Conservation (phyloP, 306 rosid species). For the Gillenia trifoliata region DNA sequence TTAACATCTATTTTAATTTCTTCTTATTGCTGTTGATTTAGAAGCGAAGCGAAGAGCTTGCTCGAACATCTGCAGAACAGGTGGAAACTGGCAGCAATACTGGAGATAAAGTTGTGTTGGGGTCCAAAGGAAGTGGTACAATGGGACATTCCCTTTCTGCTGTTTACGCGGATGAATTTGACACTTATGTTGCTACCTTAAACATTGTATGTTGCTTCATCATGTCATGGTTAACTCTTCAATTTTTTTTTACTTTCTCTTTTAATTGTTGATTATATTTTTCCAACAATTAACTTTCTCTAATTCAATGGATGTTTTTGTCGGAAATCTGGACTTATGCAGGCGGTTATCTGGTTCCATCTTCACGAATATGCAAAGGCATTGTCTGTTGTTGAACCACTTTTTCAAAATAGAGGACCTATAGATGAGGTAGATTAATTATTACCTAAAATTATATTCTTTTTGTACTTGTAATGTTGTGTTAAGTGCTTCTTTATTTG, state of each 20-base stretch:
- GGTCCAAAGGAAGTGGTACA: constrained; percentile 60
- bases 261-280: neutral
- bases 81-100: constrained; percentile 43
- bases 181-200: constrained; percentile 58
- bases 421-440: constrained; percentile 69
- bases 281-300: neutral
- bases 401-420: constrained; percentile 92
- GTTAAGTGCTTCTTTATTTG: constrained; percentile 26
- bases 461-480: constrained; percentile 11
- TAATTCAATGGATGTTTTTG: constrained; percentile 6
- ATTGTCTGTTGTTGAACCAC: constrained; percentile 73
- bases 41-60: constrained; percentile 69
- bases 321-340: constrained; percentile 7
- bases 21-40: constrained; percentile 35
- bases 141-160: constrained; percentile 42
- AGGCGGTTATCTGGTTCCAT: constrained; percentile 96
- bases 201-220: constrained; percentile 1
- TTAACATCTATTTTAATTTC: constrained; percentile 22
- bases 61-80: constrained; percentile 64
- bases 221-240: neutral
- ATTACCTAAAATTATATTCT: constrained; percentile 13
- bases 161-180: constrained; percentile 71
- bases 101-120: constrained; percentile 58
- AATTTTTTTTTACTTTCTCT: neutral
- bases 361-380: constrained; percentile 82